phyloP scores from a whole-genome alignment of 768 basidiomycete genomes.

The Kwoniella botswanensis region DNA sequence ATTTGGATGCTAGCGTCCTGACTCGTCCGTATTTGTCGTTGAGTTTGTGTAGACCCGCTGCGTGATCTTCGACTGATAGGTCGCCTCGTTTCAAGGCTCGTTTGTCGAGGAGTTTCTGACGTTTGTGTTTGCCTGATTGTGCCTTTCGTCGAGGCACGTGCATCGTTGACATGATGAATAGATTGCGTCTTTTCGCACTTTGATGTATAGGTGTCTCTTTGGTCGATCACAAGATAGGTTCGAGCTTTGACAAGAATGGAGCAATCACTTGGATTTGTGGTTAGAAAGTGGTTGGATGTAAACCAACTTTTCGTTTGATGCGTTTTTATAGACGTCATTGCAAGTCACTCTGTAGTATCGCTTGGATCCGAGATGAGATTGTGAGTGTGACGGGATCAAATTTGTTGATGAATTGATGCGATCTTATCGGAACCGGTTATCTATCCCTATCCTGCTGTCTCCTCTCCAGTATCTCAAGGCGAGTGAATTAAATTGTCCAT shows the following conservation, averaged over 20 bases:
- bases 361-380: slow-evolving; percentile 13
- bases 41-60: not conserved
- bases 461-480: no score
- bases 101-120: slow-evolving; percentile 72
- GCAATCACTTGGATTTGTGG: not conserved
- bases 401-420: not conserved
- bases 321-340: slow-evolving; percentile 7
- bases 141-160: slow-evolving; percentile 46
- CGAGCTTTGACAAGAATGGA: not conserved
- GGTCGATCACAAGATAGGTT: not conserved
- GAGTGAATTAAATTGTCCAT: no score
- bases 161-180: slow-evolving; percentile 4
- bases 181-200: not conserved
- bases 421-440: not conserved
- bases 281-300: no score
- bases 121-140: slow-evolving; percentile 46
- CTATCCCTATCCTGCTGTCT: not conserved
- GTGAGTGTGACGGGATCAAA: not conserved
- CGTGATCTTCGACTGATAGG: slow-evolving; percentile 16
- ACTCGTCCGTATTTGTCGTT: slow-evolving; percentile 18
- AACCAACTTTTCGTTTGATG: slow-evolving; percentile 2
- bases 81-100: slow-evolving; percentile 81
- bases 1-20: slow-evolving; percentile 3
- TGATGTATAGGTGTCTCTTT: not conserved
- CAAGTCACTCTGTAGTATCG: not conserved